These are phyloP conservation scores for Penicillium brevicompactum DNA, from an alignment of 2,329 filamentous ascomycete species.

Conservation along the genomic window DNA sequence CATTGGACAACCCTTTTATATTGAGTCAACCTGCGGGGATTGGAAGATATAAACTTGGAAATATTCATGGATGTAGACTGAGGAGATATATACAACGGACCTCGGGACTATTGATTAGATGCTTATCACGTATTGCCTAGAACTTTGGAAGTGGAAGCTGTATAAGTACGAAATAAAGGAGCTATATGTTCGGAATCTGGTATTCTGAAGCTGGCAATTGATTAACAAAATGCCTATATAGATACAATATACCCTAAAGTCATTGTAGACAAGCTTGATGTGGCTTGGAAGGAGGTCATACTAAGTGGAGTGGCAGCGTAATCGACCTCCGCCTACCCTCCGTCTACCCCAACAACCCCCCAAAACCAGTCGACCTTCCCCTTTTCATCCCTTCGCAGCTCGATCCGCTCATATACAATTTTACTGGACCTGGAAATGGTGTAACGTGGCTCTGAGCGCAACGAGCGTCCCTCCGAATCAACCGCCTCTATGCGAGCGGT, in stretches of 20 bases:
- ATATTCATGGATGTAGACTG: neutral
- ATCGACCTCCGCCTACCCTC: slow-evolving; percentile 21
- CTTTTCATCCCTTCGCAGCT: neutral
- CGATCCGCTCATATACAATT: neutral
- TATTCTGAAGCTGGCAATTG: neutral
- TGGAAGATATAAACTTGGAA: too few relatives aligned
- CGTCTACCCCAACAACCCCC: slow-evolving; percentile 8
- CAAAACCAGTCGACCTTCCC: neutral
- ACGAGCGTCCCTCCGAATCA: slow-evolving; percentile 27
- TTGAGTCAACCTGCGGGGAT: too few relatives aligned
- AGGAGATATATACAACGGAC: neutral
- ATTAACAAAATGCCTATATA: too few relatives aligned
- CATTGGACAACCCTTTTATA: too few relatives aligned
- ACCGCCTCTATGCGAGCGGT: slow-evolving; percentile 71
- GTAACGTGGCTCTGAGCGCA: slow-evolving; percentile 31
- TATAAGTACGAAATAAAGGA: too few relatives aligned
- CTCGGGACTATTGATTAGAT: neutral
- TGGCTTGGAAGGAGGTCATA: slow-evolving; percentile 7
- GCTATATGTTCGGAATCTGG: neutral
- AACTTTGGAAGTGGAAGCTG: too few relatives aligned
- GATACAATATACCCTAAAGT: too few relatives aligned
- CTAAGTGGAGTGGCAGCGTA: slow-evolving; percentile 20
- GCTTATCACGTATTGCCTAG: neutral
- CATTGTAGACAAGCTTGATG: neutral
- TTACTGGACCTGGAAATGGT: slow-evolving; percentile 34